Conservation (phyloP, 495 filamentous ascomycete species). For the Evansstolkia leycettana region DNA sequence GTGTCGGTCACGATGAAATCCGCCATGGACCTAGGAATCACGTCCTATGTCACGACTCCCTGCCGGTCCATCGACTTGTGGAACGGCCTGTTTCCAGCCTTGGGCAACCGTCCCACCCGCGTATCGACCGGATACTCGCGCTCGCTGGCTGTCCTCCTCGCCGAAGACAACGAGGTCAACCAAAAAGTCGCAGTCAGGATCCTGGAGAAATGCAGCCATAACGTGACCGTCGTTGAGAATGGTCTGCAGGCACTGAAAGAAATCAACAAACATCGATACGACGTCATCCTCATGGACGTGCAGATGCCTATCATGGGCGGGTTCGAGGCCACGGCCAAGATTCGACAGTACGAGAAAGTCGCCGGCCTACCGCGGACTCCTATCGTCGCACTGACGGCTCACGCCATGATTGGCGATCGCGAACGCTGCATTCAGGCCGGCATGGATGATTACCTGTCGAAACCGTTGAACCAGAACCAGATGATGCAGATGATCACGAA, state of each 20-base stretch:
- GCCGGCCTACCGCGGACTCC: constrained; percentile 42
- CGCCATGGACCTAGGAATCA: constrained; percentile 84
- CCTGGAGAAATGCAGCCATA: constrained; percentile 64
- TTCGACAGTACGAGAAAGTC: constrained; percentile 47
- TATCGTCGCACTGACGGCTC: constrained; percentile 74
- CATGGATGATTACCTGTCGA: constrained; percentile 78
- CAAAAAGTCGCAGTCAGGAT: constrained; percentile 68
- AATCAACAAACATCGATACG: constrained; percentile 34
- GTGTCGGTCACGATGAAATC: constrained; percentile 78
- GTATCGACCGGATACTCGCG: constrained; percentile 74
- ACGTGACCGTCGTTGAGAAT: constrained; percentile 57
- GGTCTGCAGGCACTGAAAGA: constrained; percentile 68
- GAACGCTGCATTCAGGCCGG: constrained; percentile 68
- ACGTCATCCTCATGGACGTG: constrained; percentile 83
- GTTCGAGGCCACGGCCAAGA: constrained; percentile 60
- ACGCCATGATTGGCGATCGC: constrained; percentile 66
- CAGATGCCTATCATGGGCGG: constrained; percentile 79
- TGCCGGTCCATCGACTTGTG: constrained; percentile 83
- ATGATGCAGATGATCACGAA: constrained; percentile 63
- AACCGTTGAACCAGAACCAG: constrained; percentile 56
- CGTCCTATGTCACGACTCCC: constrained; percentile 89
- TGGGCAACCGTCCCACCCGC: constrained; percentile 76
- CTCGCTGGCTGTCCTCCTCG: constrained; percentile 79
- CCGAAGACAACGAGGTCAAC: constrained; percentile 73
- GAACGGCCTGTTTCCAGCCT: constrained; percentile 83